phyloP scores from a whole-genome alignment of 177 flowering plant genomes.

The Telopea speciosissima region DNA sequence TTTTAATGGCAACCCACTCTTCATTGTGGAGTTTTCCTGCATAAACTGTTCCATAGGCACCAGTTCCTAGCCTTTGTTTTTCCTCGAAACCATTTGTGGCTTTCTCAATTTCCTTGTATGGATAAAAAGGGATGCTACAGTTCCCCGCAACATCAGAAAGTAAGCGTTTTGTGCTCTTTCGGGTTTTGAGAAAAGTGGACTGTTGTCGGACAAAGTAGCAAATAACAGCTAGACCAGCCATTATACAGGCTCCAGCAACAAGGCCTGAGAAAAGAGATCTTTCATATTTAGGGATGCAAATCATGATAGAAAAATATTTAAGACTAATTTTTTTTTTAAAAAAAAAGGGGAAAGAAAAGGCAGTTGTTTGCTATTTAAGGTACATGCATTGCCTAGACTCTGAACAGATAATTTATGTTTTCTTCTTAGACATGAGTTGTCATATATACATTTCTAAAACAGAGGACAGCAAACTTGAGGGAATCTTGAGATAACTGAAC shows the following conservation, averaged over 20 bases:
- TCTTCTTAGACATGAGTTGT: neutral
- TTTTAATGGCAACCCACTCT: slow-evolving; percentile 82
- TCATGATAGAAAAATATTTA: neutral
- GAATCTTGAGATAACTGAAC: neutral
- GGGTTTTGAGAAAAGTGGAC: slow-evolving; percentile 29
- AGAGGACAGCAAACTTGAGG: neutral
- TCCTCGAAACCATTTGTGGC: slow-evolving; percentile 73
- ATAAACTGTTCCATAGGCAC: slow-evolving; percentile 92
- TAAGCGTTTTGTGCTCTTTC: slow-evolving; percentile 47
- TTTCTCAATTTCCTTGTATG: slow-evolving; percentile 69
- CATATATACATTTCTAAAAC: neutral
- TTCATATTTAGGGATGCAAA: slow-evolving; percentile 6
- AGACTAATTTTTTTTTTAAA: no score
- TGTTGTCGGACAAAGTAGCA: slow-evolving; percentile 39
- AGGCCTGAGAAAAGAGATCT: slow-evolving; percentile 36
- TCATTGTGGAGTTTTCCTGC: slow-evolving; percentile 68
- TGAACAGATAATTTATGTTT: neutral
- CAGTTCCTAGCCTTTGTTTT: slow-evolving; percentile 72
- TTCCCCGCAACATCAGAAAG: slow-evolving; percentile 57
- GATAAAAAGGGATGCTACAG: slow-evolving; percentile 51
- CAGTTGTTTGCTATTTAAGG: neutral
- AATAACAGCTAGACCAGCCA: slow-evolving; percentile 38
- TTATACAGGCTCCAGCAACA: slow-evolving; percentile 50
- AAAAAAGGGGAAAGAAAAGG: neutral
- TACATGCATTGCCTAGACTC: neutral